phyloP scores from a whole-genome alignment of 805 yeast species.

The Ogataea zsoltii region DNA sequence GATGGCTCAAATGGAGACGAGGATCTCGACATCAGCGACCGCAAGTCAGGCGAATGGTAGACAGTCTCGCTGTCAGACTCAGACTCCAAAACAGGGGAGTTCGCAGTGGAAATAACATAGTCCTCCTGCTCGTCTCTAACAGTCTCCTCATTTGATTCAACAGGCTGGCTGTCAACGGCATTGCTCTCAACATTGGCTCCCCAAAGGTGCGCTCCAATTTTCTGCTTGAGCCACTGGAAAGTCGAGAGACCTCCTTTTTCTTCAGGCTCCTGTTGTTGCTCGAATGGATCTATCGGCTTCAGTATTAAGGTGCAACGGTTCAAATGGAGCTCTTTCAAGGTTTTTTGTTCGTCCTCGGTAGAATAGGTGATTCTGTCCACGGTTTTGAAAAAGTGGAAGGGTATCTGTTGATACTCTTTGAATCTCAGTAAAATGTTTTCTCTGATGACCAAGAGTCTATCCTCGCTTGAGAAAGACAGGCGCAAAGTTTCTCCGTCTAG shows the following conservation, averaged over 20 bases:
- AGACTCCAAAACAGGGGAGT: constrained; percentile 11
- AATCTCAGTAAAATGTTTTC: constrained; percentile 52
- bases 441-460: constrained; percentile 59
- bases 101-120: not conserved
- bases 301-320: constrained; percentile 71
- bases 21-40: constrained; percentile 22
- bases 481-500: constrained; percentile 65
- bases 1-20: constrained; percentile 24
- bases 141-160: not conserved
- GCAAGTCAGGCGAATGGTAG: constrained; percentile 29
- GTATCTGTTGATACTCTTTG: constrained; percentile 48
- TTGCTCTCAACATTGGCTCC: not conserved
- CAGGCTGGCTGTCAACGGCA: not conserved
- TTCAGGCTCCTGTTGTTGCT: constrained; percentile 16
- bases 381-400: constrained; percentile 51
- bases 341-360: constrained; percentile 56
- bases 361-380: constrained; percentile 66
- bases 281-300: constrained; percentile 50
- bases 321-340: constrained; percentile 56
- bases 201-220: constrained; percentile 17
- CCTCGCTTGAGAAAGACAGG: constrained; percentile 46
- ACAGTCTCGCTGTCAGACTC: constrained; percentile 26
- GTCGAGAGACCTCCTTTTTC: constrained; percentile 12
- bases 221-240: constrained; percentile 29
- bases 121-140: not conserved